Percentiles rank a stretch among this genome's conserved stretches.
These are phyloP conservation scores for Fragilariopsis cylindrus DNA, from an alignment of 108 stramenopile species.

Conservation along the genomic window DNA sequence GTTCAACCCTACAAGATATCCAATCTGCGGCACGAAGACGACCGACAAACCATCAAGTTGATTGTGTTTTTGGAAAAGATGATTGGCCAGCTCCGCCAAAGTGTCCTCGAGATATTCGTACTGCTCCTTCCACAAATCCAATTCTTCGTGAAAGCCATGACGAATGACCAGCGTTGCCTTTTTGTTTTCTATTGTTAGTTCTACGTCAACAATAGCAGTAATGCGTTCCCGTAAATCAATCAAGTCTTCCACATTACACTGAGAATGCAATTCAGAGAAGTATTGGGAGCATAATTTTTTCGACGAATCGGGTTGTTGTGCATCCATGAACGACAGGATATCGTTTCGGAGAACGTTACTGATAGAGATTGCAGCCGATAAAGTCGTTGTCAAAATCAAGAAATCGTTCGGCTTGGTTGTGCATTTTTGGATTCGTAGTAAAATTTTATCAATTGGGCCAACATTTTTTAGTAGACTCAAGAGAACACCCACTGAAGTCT, in stretches of 20 bases:
- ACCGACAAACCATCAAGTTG: conserved; percentile 68
- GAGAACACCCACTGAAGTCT: conserved; percentile 47
- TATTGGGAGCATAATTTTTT: conserved; percentile 36
- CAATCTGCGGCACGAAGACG: conserved; percentile 92
- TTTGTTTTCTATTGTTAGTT: conserved; percentile 57
- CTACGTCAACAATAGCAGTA: conserved; percentile 65
- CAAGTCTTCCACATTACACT: conserved; percentile 51
- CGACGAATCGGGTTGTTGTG: neutral
- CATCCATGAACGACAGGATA: conserved; percentile 24
- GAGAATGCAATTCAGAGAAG: conserved; percentile 40
- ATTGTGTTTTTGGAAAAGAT: conserved; percentile 59
- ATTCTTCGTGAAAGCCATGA: conserved; percentile 77
- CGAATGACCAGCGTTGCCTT: conserved; percentile 56
- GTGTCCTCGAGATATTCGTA: conserved; percentile 68
- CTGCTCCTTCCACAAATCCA: conserved; percentile 77
- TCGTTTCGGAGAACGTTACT: conserved; percentile 53
- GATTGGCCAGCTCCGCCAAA: conserved; percentile 50
- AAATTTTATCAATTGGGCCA: conserved; percentile 74
- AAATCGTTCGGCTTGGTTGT: conserved; percentile 69
- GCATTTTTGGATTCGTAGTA: conserved; percentile 87
- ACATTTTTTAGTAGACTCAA: conserved; percentile 57
- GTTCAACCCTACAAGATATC: conserved; percentile 79
- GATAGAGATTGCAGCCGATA: conserved; percentile 70
- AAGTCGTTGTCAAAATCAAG: conserved; percentile 46
- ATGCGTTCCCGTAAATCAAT: conserved; percentile 61